Base-by-base conservation (phyloP, 306 rosid genomes). In the Echinosophora koreensis region DNA sequence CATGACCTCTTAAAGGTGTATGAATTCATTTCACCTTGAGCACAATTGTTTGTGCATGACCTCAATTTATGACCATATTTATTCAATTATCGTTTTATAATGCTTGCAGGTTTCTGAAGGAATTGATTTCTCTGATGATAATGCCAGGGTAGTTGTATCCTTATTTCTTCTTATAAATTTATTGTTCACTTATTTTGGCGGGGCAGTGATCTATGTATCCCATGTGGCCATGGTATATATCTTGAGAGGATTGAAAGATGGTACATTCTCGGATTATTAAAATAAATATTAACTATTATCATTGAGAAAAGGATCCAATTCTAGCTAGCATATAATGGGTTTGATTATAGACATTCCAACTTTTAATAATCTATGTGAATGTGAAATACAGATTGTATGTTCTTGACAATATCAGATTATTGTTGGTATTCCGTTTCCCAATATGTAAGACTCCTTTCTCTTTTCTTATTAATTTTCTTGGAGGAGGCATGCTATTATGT, bases 81-180 rank as follows among this genome's bases (percentile, higher is more conserved):
- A 65, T 84, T 81, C 66, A 63, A 7, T 78, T 66, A 32, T 71
- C 79, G 34, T 42, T 69, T 5, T 73, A 12, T 67, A 44, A 65
- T 85, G 73, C 86, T 70, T 86, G 87, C 93, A 94, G 98, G 92
- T 94, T 83, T 92, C 98, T 42, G 98, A 95, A 82, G 97, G 98
- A 84, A 89, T 95, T 51, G 98, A 95, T 86, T 95, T 95, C 81
- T 81, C 97, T 16, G 93, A 95, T 87, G 98, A 92, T 74, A 86
- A 95, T 80, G 98, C 98, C 71, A 87, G 98, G 78, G 93, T 74
- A 55, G 97, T 95, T 73, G 98, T 95, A 95, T 95, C 98, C 97
- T 92, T 88, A 52, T 46, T 52, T 74, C 76, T 41, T 58, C n/a
- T 76, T 46, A 11, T 35, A 70, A 30, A 16, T 64, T 32, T 30